Percentiles rank a stretch among this genome's conserved stretches.
These are phyloP conservation scores for Dichomitus squalens DNA, from an alignment of 1,284 basidiomycete genomes.

Conservation along the genomic window DNA sequence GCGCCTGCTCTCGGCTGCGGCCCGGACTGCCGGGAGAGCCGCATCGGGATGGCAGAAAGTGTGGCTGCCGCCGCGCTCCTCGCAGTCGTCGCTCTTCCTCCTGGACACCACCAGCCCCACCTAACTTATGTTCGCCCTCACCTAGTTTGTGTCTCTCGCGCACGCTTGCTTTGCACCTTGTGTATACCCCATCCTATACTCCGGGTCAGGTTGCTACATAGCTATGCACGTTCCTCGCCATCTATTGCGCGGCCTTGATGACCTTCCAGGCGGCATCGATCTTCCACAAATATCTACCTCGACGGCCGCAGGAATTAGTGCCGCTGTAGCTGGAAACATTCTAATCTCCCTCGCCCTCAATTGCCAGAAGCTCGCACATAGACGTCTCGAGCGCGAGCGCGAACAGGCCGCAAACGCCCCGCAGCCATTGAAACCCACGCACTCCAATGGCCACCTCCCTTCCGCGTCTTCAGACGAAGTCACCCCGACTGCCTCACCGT, in stretches of 20 bases:
- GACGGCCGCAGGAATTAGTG: conserved; percentile 79
- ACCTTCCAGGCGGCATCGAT: conserved; percentile 35
- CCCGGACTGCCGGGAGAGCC: neutral
- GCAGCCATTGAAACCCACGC: conserved; percentile 11
- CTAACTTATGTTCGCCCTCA: conserved; percentile 10
- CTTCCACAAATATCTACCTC: conserved; percentile 60
- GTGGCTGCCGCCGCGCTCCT: neutral
- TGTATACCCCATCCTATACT: neutral
- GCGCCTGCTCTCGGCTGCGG: no score
- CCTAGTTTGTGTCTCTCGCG: neutral
- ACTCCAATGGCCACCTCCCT: neutral
- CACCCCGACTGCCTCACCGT: neutral
- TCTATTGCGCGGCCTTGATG: conserved; percentile 16
- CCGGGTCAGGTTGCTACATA: neutral
- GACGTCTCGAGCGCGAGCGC: conserved; percentile 56
- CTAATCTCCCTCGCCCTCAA: conserved; percentile 91
- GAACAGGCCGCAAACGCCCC: conserved; percentile 17
- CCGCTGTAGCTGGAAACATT: conserved; percentile 85
- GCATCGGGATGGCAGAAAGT: neutral
- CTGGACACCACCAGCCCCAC: neutral
- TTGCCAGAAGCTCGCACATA: conserved; percentile 90
- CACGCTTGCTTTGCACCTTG: neutral
- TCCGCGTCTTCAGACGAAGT: neutral
- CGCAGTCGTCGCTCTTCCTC: neutral
- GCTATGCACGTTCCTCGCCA: conserved; percentile 21